A percentile compares a stretch with the other conserved stretches of the same genome.
Evolutionary conservation across 768 basidiomycete genomes (phyloP).

Genomic region (Boletus pseudopeckii): DNA sequence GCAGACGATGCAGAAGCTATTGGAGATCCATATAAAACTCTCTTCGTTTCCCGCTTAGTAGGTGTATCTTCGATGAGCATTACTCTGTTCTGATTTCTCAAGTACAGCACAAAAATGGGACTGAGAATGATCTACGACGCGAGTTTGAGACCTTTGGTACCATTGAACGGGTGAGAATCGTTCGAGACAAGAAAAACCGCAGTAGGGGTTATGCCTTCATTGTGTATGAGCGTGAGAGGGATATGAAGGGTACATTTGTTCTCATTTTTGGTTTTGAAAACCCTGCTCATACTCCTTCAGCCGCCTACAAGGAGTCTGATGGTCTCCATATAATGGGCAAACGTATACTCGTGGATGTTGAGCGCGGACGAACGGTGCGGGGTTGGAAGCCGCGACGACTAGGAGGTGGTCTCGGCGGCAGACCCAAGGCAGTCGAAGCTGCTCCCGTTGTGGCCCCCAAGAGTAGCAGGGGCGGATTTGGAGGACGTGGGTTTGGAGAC

Average conservation of each 20-base stretch:
- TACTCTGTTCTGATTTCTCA: conserved; percentile 13
- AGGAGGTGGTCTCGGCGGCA: conserved; percentile 98
- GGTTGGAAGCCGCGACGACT: conserved; percentile 98
- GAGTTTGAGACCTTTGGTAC: conserved; percentile 96
- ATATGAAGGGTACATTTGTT: conserved; percentile 86
- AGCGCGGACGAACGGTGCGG: conserved; percentile 94
- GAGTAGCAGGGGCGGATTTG: conserved; percentile 39
- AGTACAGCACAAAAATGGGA: conserved; percentile 81
- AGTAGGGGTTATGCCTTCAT: conserved; percentile 94
- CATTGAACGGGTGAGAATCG: conserved; percentile 92
- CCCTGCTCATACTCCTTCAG: conserved; percentile 36
- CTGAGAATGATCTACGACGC: conserved; percentile 86
- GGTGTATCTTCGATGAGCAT: conserved; percentile 13
- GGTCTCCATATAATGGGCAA: conserved; percentile 95
- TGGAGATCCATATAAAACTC: conserved; percentile 97
- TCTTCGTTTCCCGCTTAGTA: conserved; percentile 93
- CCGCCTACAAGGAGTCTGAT: conserved; percentile 98
- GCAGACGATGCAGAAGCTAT: conserved; percentile 85
- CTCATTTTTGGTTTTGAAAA: conserved; percentile 7
- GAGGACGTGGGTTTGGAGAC: conserved; percentile 40
- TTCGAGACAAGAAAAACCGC: conserved; percentile 85
- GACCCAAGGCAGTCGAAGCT: conserved; percentile 75
- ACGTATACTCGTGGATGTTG: conserved; percentile 95
- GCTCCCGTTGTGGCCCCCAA: conserved; percentile 28
- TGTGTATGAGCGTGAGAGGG: conserved; percentile 95